Evolutionary conservation across 2,329 filamentous ascomycete species (phyloP).

Genomic region (Mariannaea sp.): DNA sequence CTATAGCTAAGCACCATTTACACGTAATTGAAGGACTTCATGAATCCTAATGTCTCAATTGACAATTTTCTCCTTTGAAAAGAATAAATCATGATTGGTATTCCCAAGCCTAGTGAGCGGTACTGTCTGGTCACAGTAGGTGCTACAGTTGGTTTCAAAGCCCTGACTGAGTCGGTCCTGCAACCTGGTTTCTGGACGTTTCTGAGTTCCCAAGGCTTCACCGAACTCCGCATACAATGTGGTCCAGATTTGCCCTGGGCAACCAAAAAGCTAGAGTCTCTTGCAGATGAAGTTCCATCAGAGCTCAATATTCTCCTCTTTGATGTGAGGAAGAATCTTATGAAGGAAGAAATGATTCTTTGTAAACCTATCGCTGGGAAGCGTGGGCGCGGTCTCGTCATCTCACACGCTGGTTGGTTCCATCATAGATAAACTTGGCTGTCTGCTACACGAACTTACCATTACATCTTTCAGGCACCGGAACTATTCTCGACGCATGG

Average conservation of each 20-base stretch:
- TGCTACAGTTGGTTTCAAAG: slow-evolving; percentile 82
- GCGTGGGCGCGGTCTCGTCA: slow-evolving; percentile 70
- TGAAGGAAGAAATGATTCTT: slow-evolving; percentile 56
- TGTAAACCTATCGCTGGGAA: slow-evolving; percentile 55
- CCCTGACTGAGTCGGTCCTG: slow-evolving; percentile 70
- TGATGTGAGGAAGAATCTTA: slow-evolving; percentile 41
- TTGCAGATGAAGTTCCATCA: slow-evolving; percentile 32
- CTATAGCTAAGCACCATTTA: too few relatives aligned
- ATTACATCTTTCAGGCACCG: slow-evolving; percentile 67
- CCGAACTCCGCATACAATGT: slow-evolving; percentile 78
- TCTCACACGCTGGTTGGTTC: slow-evolving; percentile 82
- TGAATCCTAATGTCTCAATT: slow-evolving; percentile 1
- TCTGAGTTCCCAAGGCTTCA: slow-evolving; percentile 66
- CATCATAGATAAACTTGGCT: neutral
- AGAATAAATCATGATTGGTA: slow-evolving; percentile 13
- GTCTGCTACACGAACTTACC: slow-evolving; percentile 15
- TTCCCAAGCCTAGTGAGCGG: slow-evolving; percentile 26
- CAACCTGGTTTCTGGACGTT: slow-evolving; percentile 64
- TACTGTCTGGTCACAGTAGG: slow-evolving; percentile 88
- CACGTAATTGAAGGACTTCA: slow-evolving; percentile 4
- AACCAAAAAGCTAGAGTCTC: slow-evolving; percentile 25
- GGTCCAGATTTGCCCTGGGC: slow-evolving; percentile 64
- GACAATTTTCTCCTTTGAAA: neutral
- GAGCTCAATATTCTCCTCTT: slow-evolving; percentile 40
- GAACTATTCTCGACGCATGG: slow-evolving; percentile 84